These are phyloP conservation scores for Earliella scabrosa DNA, from an alignment of 1,284 basidiomycete species.

Conservation along the genomic window DNA sequence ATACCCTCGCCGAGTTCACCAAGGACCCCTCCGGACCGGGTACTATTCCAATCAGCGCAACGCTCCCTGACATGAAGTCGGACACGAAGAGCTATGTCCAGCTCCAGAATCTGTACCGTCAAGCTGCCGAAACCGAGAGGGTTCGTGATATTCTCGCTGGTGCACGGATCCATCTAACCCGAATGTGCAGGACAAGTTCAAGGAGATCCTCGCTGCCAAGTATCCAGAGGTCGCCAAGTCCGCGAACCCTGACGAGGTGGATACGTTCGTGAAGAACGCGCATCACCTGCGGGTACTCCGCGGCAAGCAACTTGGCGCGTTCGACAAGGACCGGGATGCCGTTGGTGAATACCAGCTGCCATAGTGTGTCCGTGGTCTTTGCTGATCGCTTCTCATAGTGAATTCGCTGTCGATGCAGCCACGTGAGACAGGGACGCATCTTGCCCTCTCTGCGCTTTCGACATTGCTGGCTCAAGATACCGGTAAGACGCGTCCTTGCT, in stretches of 20 bases:
- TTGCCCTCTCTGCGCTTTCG: conserved; percentile 67
- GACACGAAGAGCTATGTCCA: conserved; percentile 84
- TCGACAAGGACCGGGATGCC: conserved; percentile 56
- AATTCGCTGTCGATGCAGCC: conserved; percentile 39
- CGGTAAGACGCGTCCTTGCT: conserved; percentile 16
- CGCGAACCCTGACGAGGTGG: conserved; percentile 62
- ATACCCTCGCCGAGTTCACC: conserved; percentile 70
- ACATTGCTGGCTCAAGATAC: conserved; percentile 33
- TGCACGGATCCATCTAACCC: background rate
- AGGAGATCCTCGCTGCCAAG: conserved; percentile 25
- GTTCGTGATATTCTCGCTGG: conserved; percentile 3
- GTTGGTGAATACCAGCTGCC: conserved; percentile 53
- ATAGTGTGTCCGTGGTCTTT: too few species aligned
- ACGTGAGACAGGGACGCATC: conserved; percentile 64
- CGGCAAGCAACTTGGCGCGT: conserved; percentile 67
- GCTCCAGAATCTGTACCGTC: conserved; percentile 80
- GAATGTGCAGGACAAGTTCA: conserved; percentile 29
- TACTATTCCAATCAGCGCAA: conserved; percentile 56
- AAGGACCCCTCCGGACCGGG: conserved; percentile 37
- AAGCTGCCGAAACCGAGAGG: conserved; percentile 74
- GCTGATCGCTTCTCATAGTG: conserved; percentile 15
- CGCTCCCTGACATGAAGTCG: conserved; percentile 96
- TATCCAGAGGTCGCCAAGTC: conserved; percentile 34
- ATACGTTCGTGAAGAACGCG: conserved; percentile 90
- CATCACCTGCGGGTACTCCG: conserved; percentile 81